Conservation (phyloP, 2,329 filamentous ascomycete genomes). For the Alternaria infectoria region DNA sequence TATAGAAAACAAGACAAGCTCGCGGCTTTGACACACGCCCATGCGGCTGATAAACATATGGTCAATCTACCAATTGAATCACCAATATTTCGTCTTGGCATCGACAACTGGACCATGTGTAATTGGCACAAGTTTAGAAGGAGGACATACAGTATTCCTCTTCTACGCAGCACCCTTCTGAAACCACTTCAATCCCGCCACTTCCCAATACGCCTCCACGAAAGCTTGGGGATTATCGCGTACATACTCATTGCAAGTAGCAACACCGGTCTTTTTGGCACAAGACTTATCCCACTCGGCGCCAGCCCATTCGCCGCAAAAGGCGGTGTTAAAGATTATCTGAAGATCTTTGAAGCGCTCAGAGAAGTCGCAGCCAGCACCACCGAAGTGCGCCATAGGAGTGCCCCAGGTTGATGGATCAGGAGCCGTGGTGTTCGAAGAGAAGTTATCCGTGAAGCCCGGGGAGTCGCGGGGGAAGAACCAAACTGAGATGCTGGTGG, state of each 20-base stretch:
- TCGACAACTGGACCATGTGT: too few relatives aligned
- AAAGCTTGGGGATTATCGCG: constrained; percentile 38
- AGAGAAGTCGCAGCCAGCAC: constrained; percentile 54
- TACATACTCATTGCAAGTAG: constrained; percentile 49
- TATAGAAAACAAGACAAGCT: too few relatives aligned
- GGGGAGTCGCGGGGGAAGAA: constrained; percentile 43
- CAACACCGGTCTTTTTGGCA: constrained; percentile 52
- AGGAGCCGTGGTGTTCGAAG: constrained; percentile 10
- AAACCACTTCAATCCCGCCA: constrained; percentile 40
- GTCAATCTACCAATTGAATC: too few relatives aligned
- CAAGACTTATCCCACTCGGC: constrained; percentile 60
- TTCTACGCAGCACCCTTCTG: constrained; percentile 12
- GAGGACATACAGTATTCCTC: too few relatives aligned
- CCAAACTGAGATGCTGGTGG: constrained; percentile 50
- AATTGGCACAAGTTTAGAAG: too few relatives aligned
- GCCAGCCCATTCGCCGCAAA: constrained; percentile 64
- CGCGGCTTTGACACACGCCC: too few relatives aligned
- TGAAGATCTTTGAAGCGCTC: constrained; percentile 35
- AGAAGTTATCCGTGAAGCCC: background rate
- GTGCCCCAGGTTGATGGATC: constrained; percentile 29
- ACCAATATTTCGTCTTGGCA: too few relatives aligned
- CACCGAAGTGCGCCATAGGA: constrained; percentile 50
- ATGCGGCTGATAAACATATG: too few relatives aligned
- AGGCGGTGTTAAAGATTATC: constrained; percentile 57
- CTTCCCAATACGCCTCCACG: constrained; percentile 43